phyloP scores from a whole-genome alignment of 495 filamentous ascomycete species.

The Penicillium subrubescens region DNA sequence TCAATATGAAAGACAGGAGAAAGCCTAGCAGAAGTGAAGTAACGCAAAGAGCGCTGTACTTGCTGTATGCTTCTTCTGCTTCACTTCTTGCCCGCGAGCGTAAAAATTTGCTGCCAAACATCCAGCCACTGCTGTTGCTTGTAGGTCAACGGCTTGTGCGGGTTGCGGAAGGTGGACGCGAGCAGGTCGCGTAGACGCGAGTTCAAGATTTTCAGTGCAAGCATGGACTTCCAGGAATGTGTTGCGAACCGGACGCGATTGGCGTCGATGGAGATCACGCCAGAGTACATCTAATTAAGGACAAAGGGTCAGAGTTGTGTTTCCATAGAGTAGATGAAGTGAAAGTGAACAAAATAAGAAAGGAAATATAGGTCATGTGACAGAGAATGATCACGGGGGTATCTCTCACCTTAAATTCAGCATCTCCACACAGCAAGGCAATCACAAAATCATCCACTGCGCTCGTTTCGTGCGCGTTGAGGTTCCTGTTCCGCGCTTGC shows the following conservation, averaged over 20 bases:
- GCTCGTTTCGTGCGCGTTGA: slow-evolving; percentile 89
- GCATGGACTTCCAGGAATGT: slow-evolving; percentile 86
- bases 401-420: slow-evolving; percentile 66
- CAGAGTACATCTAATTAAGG: slow-evolving; percentile 56
- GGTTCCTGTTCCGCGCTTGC: slow-evolving; percentile 77
- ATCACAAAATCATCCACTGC: slow-evolving; percentile 80
- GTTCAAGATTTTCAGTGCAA: slow-evolving; percentile 79
- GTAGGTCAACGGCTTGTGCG: slow-evolving; percentile 66
- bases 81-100: slow-evolving; percentile 34
- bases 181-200: slow-evolving; percentile 68
- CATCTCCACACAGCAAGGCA: slow-evolving; percentile 82
- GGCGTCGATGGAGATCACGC: slow-evolving; percentile 80
- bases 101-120: slow-evolving; percentile 56
- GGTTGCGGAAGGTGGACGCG: slow-evolving; percentile 67
- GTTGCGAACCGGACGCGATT: slow-evolving; percentile 86
- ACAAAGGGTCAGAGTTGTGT: background rate
- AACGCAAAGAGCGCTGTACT: background rate
- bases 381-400: background rate
- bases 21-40: no score
- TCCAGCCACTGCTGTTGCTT: slow-evolving; percentile 77
- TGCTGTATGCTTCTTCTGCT: background rate
- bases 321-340: background rate
- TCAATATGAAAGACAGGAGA: background rate
- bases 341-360: background rate
- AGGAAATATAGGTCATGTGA: background rate